Conservation (phyloP, 176 grass and related monocot genomes). For the Cenchrus fungigraminus region DNA sequence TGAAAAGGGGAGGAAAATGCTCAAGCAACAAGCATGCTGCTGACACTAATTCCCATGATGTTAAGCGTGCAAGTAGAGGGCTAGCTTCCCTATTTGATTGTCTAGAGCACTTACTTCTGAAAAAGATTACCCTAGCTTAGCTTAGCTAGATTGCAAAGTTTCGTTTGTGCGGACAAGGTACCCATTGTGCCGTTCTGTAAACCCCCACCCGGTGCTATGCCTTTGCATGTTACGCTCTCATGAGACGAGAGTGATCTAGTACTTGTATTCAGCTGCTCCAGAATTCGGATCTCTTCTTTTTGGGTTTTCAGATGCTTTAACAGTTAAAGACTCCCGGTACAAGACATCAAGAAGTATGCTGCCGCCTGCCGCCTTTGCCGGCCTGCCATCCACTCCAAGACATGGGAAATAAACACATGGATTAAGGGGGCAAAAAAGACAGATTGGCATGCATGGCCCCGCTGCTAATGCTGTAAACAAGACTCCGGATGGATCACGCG, state of each 20-base stretch:
- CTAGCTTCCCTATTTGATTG: constrained; percentile 42
- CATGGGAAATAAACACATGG: neutral
- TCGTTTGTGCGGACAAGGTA: neutral
- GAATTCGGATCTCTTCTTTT: neutral
- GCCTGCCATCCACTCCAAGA: neutral
- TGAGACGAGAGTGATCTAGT: neutral
- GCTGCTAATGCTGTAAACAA: too few species aligned
- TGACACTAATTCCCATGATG: constrained; percentile 31
- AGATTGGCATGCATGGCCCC: neutral
- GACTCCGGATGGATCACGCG: too few species aligned
- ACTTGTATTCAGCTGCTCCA: neutral
- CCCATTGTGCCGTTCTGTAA: neutral
- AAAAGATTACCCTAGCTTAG: neutral
- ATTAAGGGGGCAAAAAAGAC: too few species aligned
- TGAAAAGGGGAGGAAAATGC: neutral
- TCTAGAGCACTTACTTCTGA: constrained; percentile 39
- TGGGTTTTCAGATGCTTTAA: too few species aligned
- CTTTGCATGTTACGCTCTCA: neutral
- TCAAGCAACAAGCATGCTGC: neutral
- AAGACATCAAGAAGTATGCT: neutral
- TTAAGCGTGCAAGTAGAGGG: neutral
- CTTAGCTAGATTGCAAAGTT: constrained; percentile 3
- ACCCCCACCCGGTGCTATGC: neutral
- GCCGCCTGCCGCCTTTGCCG: constrained; percentile 20
- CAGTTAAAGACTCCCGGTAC: neutral